phyloP scores from a whole-genome alignment of 1,139 yeast genomes.

The Hansenula anomala region DNA sequence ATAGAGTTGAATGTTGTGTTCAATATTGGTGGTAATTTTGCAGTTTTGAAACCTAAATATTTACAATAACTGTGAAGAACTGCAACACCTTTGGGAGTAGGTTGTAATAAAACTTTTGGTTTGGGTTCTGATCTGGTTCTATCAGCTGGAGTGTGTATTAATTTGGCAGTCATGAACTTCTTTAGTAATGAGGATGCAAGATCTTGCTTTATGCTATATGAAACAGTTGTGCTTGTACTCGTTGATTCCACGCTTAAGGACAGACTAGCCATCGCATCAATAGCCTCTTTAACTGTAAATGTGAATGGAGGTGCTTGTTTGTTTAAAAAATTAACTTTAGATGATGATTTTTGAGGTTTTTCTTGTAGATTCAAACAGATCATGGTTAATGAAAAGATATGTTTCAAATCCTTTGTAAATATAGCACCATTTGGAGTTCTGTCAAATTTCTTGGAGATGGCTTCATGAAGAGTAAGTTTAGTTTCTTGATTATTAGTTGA shows the following conservation, averaged over 20 bases:
- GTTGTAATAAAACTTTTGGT: constrained; percentile 51
- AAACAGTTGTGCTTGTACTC: constrained; percentile 52
- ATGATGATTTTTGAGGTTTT: constrained; percentile 11
- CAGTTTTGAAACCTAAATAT: constrained; percentile 45
- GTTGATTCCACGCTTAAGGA: constrained; percentile 42
- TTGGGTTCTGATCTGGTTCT: constrained; percentile 53
- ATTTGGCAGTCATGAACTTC: constrained; percentile 58
- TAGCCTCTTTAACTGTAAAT: constrained; percentile 50
- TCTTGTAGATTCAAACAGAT: constrained; percentile 42
- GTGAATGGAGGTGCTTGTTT: constrained; percentile 38
- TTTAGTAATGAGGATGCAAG: constrained; percentile 47
- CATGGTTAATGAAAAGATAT: constrained; percentile 49
- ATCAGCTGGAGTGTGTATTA: constrained; percentile 74
- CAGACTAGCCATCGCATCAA: constrained; percentile 45
- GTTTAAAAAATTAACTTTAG: constrained; percentile 19
- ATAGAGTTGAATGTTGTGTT: constrained; percentile 60
- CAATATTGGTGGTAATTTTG: constrained; percentile 41
- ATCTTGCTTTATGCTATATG: constrained; percentile 51
- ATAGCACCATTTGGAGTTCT: constrained; percentile 49
- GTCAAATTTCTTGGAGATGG: constrained; percentile 37
- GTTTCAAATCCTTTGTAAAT: constrained; percentile 51
- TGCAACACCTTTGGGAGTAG: constrained; percentile 89
- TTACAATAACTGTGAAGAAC: constrained; percentile 57
- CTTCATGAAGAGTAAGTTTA: constrained; percentile 34
- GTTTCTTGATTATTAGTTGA: neutral